Evolutionary conservation across 2,329 filamentous ascomycete genomes (phyloP).

Genomic region (Dactylella cylindrospora): DNA sequence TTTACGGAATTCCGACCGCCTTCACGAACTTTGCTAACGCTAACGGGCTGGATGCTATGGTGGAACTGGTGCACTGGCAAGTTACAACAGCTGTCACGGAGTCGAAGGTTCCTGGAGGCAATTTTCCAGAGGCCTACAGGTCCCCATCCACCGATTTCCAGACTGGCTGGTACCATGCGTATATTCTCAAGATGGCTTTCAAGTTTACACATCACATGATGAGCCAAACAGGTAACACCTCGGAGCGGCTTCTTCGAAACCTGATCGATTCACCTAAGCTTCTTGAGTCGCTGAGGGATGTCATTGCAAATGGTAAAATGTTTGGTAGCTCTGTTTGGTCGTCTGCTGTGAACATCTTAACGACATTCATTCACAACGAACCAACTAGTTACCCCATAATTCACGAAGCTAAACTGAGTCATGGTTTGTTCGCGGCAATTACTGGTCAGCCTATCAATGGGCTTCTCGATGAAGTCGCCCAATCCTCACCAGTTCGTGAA

Average conservation of each 20-base stretch:
- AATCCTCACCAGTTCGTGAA: constrained; percentile 21
- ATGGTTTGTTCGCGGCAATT: constrained; percentile 79
- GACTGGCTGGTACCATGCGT: constrained; percentile 55
- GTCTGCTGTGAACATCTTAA: constrained; percentile 84
- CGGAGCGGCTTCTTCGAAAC: constrained; percentile 86
- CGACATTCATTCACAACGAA: constrained; percentile 97
- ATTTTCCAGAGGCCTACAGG: constrained; percentile 70
- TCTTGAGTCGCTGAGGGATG: constrained; percentile 72
- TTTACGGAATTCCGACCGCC: constrained; percentile 80
- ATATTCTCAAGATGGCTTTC: constrained; percentile 76
- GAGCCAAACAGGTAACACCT: constrained; percentile 76
- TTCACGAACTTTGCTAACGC: constrained; percentile 79
- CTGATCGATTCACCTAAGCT: constrained; percentile 89
- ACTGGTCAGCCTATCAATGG: constrained; percentile 55
- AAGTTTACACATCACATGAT: constrained; percentile 97
- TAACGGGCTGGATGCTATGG: constrained; percentile 83
- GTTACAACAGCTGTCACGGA: constrained; percentile 68
- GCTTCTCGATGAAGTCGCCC: constrained; percentile 23
- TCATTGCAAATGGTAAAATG: constrained; percentile 74
- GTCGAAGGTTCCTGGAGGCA: constrained; percentile 67
- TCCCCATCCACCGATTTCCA: constrained; percentile 91
- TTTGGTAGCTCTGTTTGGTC: constrained; percentile 97
- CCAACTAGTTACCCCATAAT: constrained; percentile 96
- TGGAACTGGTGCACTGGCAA: constrained; percentile 79
- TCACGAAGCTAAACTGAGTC: constrained; percentile 86